phyloP scores from a whole-genome alignment of 208 protist genomes.

The Crithidia mellificae region DNA sequence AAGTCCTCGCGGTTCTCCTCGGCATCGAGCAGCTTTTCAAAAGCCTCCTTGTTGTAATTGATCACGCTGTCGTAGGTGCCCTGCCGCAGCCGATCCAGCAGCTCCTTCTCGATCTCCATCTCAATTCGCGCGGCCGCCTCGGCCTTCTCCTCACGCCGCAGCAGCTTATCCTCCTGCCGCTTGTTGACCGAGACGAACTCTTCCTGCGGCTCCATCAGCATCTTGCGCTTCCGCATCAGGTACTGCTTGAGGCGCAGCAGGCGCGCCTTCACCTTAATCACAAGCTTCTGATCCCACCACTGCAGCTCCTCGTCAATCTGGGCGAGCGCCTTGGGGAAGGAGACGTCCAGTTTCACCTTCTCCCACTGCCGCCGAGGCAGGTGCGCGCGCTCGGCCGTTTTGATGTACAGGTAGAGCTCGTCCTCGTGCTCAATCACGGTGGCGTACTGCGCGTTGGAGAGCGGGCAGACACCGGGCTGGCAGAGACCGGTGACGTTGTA shows the following conservation, averaged over 20 bases:
- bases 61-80: conserved; percentile 92
- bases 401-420: conserved; percentile 97
- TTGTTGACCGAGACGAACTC: conserved; percentile 97
- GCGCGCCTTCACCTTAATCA: conserved; percentile 98
- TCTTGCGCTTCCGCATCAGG: conserved; percentile 97
- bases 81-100: conserved; percentile 95
- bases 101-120: conserved; percentile 97
- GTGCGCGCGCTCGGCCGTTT: conserved; percentile 99
- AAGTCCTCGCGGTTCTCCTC: conserved; percentile 85
- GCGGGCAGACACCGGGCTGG: conserved; percentile 95
- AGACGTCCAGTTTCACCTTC: conserved; percentile 96
- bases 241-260: conserved; percentile 98
- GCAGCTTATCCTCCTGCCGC: conserved; percentile 96
- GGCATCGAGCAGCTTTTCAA: conserved; percentile 86
- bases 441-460: conserved; percentile 98
- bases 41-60: conserved; percentile 88
- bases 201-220: conserved; percentile 91
- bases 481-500: conserved; percentile 99
- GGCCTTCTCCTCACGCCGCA: conserved; percentile 95
- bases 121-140: conserved; percentile 96
- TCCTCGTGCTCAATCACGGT: conserved; percentile 98
- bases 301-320: conserved; percentile 97
- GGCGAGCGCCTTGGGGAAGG: conserved; percentile 94
- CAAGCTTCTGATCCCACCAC: conserved; percentile 94
- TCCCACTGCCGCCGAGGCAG: conserved; percentile 98